Conservation (phyloP, 345 rosid species). For the Camelina laxa region DNA sequence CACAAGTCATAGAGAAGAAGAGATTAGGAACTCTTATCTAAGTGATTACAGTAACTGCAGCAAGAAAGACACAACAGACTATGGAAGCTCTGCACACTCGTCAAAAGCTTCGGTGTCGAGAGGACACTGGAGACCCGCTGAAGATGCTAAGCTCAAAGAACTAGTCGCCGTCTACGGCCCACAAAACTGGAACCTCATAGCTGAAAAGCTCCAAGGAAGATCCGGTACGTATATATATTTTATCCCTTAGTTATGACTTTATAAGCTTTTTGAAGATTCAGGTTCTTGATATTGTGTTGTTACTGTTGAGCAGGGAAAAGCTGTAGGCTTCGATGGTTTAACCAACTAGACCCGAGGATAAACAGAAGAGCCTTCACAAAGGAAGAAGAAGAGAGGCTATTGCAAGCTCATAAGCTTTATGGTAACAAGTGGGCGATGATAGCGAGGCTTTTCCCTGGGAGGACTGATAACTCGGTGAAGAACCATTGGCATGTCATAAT, state of each 20-base stretch:
- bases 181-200: slow-evolving; percentile 94
- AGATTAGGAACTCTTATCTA: slow-evolving; percentile 24
- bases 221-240: slow-evolving; percentile 57
- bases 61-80: slow-evolving; percentile 27
- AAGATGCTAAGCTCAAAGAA: slow-evolving; percentile 82
- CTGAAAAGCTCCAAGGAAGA: slow-evolving; percentile 87
- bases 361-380: slow-evolving; percentile 45
- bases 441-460: slow-evolving; percentile 49
- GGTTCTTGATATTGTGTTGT: slow-evolving; percentile 15
- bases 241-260: neutral
- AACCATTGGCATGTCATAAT: slow-evolving; percentile 50
- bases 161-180: slow-evolving; percentile 82
- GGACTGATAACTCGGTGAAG: slow-evolving; percentile 50
- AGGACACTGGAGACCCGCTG: slow-evolving; percentile 97
- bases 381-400: slow-evolving; percentile 47
- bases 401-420: slow-evolving; percentile 46
- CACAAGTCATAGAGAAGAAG: slow-evolving; percentile 28
- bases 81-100: slow-evolving; percentile 22
- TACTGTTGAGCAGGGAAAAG: slow-evolving; percentile 41
- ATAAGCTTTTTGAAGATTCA: neutral
- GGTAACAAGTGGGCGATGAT: slow-evolving; percentile 54
- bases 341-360: slow-evolving; percentile 47
- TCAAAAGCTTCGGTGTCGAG: slow-evolving; percentile 48
- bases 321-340: slow-evolving; percentile 49
- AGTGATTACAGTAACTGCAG: neutral